Percentiles rank a stretch among this genome's conserved stretches.
Evolutionary conservation across 768 basidiomycete genomes (phyloP).

Genomic region (Vishniacozyma victoriae): DNA sequence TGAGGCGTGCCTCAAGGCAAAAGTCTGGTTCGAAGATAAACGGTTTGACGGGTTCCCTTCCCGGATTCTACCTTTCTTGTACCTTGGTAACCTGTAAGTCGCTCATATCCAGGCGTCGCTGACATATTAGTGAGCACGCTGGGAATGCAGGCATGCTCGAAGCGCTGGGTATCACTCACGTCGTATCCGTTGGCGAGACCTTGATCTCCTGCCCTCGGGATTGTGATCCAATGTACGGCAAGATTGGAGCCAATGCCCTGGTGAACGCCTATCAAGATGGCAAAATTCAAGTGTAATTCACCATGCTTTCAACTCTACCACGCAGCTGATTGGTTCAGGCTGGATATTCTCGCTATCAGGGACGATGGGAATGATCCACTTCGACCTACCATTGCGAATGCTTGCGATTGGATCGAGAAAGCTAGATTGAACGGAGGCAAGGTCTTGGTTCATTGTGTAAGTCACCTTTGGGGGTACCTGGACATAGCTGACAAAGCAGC

Average conservation of each 20-base stretch:
- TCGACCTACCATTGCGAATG: conserved; percentile 76
- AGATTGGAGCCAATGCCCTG: conserved; percentile 22
- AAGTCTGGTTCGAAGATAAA: conserved; percentile 90
- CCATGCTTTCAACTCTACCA: neutral
- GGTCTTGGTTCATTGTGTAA: conserved; percentile 79
- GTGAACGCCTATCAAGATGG: conserved; percentile 16
- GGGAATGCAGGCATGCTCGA: conserved; percentile 93
- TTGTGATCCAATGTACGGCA: conserved; percentile 45
- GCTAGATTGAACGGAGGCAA: conserved; percentile 77
- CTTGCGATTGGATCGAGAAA: conserved; percentile 88
- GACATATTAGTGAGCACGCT: conserved; percentile 72
- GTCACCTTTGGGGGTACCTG: conserved; percentile 2
- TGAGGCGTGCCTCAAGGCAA: conserved; percentile 35
- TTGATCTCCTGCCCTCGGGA: conserved; percentile 69
- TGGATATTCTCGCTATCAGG: conserved; percentile 55
- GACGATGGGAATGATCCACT: conserved; percentile 96
- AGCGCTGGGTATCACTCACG: conserved; percentile 90
- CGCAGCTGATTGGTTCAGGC: conserved; percentile 11
- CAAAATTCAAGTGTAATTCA: conserved; percentile 24
- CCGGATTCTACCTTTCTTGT: conserved; percentile 83
- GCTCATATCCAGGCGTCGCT: conserved; percentile 5
- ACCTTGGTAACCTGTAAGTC: conserved; percentile 87
- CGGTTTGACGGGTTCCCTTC: conserved; percentile 95
- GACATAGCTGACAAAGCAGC: conserved; percentile 26
- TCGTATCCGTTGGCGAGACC: conserved; percentile 93